Evolutionary conservation across 495 filamentous ascomycete genomes (phyloP).

Genomic region (Hypoxylon lenormandii): DNA sequence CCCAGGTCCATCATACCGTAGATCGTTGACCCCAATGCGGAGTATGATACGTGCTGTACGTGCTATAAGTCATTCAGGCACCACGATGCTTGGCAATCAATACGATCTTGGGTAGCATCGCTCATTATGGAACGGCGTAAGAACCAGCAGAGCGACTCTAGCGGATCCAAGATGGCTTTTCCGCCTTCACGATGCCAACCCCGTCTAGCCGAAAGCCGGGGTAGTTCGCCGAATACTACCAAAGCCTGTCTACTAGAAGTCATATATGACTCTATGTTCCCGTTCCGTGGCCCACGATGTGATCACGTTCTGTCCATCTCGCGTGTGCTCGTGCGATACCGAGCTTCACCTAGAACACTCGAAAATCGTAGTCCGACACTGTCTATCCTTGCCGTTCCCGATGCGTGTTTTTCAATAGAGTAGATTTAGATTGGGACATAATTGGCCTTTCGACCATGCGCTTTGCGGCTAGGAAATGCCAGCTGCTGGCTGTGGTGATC

Average conservation of each 20-base stretch:
- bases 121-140: constrained; percentile 15
- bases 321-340: neutral
- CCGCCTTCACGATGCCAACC: constrained; percentile 31
- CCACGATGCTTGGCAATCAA: constrained; percentile 32
- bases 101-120: constrained; percentile 36
- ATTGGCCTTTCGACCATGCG: constrained; percentile 14
- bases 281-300: constrained; percentile 3
- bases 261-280: constrained; percentile 21
- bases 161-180: constrained; percentile 23
- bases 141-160: constrained; percentile 3
- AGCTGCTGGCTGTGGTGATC: constrained; percentile 12
- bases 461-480: neutral
- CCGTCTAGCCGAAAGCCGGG: constrained; percentile 7
- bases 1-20: constrained; percentile 4
- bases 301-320: neutral
- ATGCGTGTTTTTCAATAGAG: neutral
- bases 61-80: constrained; percentile 33
- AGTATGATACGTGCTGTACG: constrained; percentile 9
- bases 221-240: constrained; percentile 21
- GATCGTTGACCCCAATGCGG: constrained; percentile 32
- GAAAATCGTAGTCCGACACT: neutral
- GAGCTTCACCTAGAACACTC: neutral
- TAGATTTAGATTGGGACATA: neutral
- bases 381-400: neutral
- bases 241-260: constrained; percentile 4